Percentiles rank a stretch among this genome's conserved stretches.
phyloP scores from a whole-genome alignment of 2,329 filamentous ascomycete genomes.

The Microsporum canis region DNA sequence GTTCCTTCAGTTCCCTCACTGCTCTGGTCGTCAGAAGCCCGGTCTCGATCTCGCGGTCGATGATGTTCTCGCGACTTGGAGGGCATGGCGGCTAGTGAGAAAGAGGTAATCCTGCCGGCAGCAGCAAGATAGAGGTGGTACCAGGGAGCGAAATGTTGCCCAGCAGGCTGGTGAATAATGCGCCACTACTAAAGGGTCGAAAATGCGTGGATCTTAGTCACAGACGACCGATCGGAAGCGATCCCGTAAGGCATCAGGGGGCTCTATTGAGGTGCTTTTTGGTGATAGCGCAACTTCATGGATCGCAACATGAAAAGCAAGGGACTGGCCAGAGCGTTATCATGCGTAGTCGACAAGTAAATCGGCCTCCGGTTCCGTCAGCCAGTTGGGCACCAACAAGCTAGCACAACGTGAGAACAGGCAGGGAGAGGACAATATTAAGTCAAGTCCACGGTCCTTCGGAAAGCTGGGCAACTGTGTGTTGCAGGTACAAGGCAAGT shows the following conservation, averaged over 20 bases:
- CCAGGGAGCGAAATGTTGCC: not conserved
- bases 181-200: constrained; percentile 2
- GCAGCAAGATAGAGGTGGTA: not conserved
- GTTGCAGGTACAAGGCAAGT: not conserved
- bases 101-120: not conserved
- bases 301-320: constrained; percentile 3
- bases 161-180: constrained; percentile 1
- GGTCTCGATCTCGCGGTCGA: constrained; percentile 24
- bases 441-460: constrained; percentile 1
- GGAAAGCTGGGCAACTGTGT: not conserved
- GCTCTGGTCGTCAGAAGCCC: constrained; percentile 19
- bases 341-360: constrained; percentile 1
- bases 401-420: not conserved
- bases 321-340: not conserved
- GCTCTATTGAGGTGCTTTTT: constrained; percentile 5
- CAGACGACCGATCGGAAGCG: constrained; percentile 7
- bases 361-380: not conserved
- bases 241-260: constrained; percentile 10
- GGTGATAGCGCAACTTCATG: constrained; percentile 2
- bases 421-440: not conserved
- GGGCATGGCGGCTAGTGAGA: constrained; percentile 24
- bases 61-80: constrained; percentile 29
- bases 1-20: constrained; percentile 15
- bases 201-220: constrained; percentile 1
- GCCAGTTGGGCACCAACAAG: not conserved